Evolutionary conservation across 2,329 filamentous ascomycete genomes (phyloP), one percentile per base, ranked within the genome.

Genomic region (Claviceps digitariae): DNA sequence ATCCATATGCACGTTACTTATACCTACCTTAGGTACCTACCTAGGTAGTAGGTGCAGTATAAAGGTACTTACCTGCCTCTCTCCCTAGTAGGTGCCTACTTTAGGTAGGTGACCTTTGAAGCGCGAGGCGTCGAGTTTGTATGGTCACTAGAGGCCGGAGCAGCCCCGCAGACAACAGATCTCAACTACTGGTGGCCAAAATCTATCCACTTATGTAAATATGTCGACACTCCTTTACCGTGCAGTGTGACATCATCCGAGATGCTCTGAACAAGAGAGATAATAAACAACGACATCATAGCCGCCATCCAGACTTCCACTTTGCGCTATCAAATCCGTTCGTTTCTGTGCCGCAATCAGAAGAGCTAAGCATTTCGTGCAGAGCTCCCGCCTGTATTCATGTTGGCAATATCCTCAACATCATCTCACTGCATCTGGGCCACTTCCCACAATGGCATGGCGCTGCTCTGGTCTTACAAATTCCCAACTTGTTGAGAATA

Each of bases 381-480:
- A 20, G n/a, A 3, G n/a, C 40, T 21, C 20, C n/a, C 21, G 41
- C 41, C 21, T 12, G 21, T 25, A 1, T 25, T 21, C 20, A 10
- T 13, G 12, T 7, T 44, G 10, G 21, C 41, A 44, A 25, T 6
- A 25, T 7, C 5, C n/a, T 47, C 45, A 21, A 47, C 9, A 29
- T 31, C 27, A 34, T 36, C 29, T 20, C 23, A n/a, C 36, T 29
- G 4, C 5, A 5, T 23, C 17, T 7, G 23, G 25, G 15, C 31
- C 43, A 15, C n/a, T 25, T 34, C 6, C 23, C 61, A 67, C 55
- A 55, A 97, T 98, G 93, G 90, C 91, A 55, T 98, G 93, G 93
- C 81, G 82, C 59, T 89, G 86, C 67, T 86, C 84, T 7, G 91
- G 89, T 56, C 70, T 71, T 4, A 81, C 82, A 29, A 96, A 97